These are phyloP conservation scores for Suillus alpinus DNA, from an alignment of 768 basidiomycete genomes.

Conservation along the genomic window DNA sequence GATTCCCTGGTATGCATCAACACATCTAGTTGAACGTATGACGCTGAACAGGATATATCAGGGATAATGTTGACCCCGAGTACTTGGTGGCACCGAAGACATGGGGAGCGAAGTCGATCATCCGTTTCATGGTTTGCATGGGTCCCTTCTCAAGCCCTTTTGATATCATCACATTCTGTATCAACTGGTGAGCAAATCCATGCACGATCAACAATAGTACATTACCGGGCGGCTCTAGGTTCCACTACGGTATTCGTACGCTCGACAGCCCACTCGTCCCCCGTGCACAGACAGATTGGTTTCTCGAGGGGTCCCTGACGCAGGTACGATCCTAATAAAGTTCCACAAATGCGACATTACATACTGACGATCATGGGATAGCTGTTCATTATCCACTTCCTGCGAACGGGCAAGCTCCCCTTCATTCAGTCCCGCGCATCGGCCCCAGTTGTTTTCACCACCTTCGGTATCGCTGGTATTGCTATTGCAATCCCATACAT, in stretches of 20 bases:
- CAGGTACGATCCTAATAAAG: slow-evolving; percentile 23
- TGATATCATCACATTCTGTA: slow-evolving; percentile 28
- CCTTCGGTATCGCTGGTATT: slow-evolving; percentile 30
- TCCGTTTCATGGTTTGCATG: slow-evolving; percentile 34
- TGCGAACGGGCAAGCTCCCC: slow-evolving; percentile 28
- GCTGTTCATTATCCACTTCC: slow-evolving; percentile 33
- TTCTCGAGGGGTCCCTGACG: slow-evolving; percentile 34
- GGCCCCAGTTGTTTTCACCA: slow-evolving; percentile 22
- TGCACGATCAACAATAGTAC: background rate
- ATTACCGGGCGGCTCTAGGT: slow-evolving; percentile 14
- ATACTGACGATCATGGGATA: slow-evolving; percentile 7
- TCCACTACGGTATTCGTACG: slow-evolving; percentile 29
- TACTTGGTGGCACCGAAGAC: slow-evolving; percentile 30
- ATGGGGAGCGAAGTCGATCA: slow-evolving; percentile 33
- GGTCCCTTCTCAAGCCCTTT: slow-evolving; percentile 37
- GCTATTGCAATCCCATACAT: slow-evolving; percentile 33
- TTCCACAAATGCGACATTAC: background rate
- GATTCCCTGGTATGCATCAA: slow-evolving; percentile 29
- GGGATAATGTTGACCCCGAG: slow-evolving; percentile 38
- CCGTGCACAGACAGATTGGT: slow-evolving; percentile 36
- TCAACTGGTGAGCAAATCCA: slow-evolving; percentile 29
- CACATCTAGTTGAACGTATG: background rate
- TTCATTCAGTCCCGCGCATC: slow-evolving; percentile 32
- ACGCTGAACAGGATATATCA: slow-evolving; percentile 11
- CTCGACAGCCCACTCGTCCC: slow-evolving; percentile 25